Conservation (phyloP, 345 rosid species). For the Adansonia digitata region DNA sequence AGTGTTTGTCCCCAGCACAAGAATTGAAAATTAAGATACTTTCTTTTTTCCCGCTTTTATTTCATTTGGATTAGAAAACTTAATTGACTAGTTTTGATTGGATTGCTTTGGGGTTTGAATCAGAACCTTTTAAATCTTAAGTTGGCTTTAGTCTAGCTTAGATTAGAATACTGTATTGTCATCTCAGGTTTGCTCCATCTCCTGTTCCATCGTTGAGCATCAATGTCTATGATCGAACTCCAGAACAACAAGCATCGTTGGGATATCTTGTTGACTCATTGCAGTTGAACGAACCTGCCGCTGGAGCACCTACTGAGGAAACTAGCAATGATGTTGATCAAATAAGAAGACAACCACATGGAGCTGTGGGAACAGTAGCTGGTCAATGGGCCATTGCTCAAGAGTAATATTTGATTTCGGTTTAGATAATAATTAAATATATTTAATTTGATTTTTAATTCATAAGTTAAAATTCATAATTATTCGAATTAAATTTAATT, state of each 20-base stretch:
- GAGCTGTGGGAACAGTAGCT: conserved; percentile 76
- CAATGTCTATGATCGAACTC: conserved; percentile 80
- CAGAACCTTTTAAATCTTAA: not conserved
- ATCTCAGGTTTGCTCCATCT: conserved; percentile 77
- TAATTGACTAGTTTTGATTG: not conserved
- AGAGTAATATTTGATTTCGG: no score
- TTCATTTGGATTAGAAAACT: not conserved
- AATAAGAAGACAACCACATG: conserved; percentile 46
- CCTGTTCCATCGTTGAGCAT: conserved; percentile 67
- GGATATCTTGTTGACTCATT: conserved; percentile 64
- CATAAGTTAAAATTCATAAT: no score
- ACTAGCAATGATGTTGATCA: conserved; percentile 27
- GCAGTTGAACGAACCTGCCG: conserved; percentile 36
- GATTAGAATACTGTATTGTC: not conserved
- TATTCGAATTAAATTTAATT: no score
- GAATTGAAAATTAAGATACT: not conserved
- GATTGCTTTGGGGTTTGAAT: not conserved
- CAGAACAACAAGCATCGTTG: conserved; percentile 71
- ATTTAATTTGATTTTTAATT: no score
- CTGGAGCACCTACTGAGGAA: conserved; percentile 28
- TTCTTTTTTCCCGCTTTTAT: not conserved
- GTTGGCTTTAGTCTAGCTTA: not conserved
- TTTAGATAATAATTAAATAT: no score
- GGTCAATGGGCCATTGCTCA: conserved; percentile 90
- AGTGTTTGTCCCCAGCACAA: not conserved